Evolutionary conservation across 2,329 filamentous ascomycete genomes (phyloP).

Genomic region (Cladosporium phlei): DNA sequence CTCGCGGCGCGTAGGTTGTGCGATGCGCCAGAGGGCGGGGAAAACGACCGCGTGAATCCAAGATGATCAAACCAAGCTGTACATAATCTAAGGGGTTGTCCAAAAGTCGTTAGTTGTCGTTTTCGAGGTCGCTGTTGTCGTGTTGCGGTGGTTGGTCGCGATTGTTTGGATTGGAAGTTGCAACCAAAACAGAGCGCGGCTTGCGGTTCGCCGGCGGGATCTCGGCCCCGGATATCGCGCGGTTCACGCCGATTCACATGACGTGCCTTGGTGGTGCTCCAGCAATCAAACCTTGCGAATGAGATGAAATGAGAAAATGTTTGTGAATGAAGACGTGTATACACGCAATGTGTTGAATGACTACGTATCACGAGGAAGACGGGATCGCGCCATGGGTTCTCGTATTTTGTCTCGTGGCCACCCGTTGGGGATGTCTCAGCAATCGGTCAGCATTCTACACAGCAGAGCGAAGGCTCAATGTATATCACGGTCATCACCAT

Average conservation of each 20-base stretch:
- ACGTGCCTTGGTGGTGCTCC: background rate
- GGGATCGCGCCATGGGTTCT: no score
- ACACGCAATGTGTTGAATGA: no score
- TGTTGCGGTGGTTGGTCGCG: background rate
- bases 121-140: slow-evolving; percentile 5
- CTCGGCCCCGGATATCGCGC: background rate
- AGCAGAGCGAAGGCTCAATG: no score
- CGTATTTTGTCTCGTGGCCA: no score
- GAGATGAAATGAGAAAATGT: no score
- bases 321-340: no score
- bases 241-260: background rate
- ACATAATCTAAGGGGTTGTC: slow-evolving; percentile 4
- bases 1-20: slow-evolving; percentile 7
- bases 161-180: slow-evolving; percentile 10
- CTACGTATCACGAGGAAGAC: no score
- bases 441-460: no score
- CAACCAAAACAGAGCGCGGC: slow-evolving; percentile 7
- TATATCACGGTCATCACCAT: no score
- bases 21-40: background rate
- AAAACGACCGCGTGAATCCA: background rate
- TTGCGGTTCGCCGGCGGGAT: slow-evolving; percentile 4
- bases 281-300: no score
- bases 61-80: background rate
- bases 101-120: background rate
- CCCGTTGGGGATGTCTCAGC: no score